Percentiles rank a stretch among this genome's conserved stretches.
Evolutionary conservation across 176 grass and related monocot species (phyloP).

Genomic region (Oryza glaberrima): DNA sequence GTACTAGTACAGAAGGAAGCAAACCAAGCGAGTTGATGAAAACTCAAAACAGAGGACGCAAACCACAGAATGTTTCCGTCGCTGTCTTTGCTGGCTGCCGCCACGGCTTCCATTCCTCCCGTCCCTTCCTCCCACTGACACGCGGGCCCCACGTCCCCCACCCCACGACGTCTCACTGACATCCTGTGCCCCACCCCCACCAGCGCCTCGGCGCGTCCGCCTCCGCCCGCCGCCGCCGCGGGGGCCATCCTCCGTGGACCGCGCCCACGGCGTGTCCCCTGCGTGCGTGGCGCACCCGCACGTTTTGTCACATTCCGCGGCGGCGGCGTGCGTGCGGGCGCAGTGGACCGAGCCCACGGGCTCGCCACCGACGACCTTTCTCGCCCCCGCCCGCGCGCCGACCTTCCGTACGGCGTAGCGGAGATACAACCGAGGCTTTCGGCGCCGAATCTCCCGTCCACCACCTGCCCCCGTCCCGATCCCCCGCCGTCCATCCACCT

Average conservation of each 20-base stretch:
- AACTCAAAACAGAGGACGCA: neutral
- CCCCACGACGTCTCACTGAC: constrained; percentile 6
- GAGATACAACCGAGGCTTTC: constrained; percentile 60
- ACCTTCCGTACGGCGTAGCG: constrained; percentile 43
- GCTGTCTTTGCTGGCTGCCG: neutral
- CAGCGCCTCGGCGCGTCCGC: constrained; percentile 44
- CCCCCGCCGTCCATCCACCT: neutral
- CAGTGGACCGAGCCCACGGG: constrained; percentile 17
- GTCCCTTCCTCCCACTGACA: neutral
- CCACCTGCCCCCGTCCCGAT: constrained; percentile 26
- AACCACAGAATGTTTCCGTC: neutral
- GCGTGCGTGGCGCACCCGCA: neutral
- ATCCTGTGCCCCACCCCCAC: constrained; percentile 12
- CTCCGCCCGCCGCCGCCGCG: neutral
- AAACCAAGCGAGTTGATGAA: neutral
- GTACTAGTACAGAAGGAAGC: neutral
- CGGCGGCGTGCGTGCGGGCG: neutral
- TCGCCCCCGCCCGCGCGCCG: constrained; percentile 14
- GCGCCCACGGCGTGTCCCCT: constrained; percentile 1
- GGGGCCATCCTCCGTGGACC: constrained; percentile 13
- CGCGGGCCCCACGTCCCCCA: neutral
- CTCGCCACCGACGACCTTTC: constrained; percentile 47
- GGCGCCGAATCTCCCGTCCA: constrained; percentile 47
- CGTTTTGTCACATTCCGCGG: constrained; percentile 13
- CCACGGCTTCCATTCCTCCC: neutral